Evolutionary conservation across 352 stramenopile genomes (phyloP), one percentile per base, ranked within the genome.

Genomic region (Globisporangium sylvaticum): DNA sequence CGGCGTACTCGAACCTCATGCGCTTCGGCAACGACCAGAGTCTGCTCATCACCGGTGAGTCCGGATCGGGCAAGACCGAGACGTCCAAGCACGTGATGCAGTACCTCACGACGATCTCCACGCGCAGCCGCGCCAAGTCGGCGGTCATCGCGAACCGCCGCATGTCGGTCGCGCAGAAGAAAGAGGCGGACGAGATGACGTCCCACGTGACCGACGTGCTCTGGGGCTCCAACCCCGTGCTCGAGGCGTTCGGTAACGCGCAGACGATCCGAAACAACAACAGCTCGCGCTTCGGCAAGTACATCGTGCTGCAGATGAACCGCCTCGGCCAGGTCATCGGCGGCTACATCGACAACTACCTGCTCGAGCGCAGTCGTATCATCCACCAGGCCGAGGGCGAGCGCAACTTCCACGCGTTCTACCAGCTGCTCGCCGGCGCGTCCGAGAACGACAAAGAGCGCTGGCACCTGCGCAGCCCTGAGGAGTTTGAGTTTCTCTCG

Each of bases 51-150:
- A 95, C 90, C 52, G 78, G 86, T 48, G 88, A 97, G 73, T 92
- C 80, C 0, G 89, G 94, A 61, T 85, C 91, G 42, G 94, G 94
- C 58, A 98, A 98, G 83, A 98, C 95, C 0, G 94, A 98, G 71
- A 98, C 93, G 50, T 97, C 96, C 68, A 99, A 98, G 81, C 95
- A 98, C 81, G 90, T 98, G 20, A 95, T 99, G 86, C 88, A 94
- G 46, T 98, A 98, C 73, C 80, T 99, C 29, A 96, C 94, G 29
- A 90, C 83, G 65, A 84, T 95, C 71, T 88, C 78, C 52, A 92
- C 83, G 58, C 81, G 84, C 68, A 84, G 71, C 32, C 74, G 85
- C 39, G 80, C 81, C 67, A 88, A 88, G 71, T 88, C 74, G 56
- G 81, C 81, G 0, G 84, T 88, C 52, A 89, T 92, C 46, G 84